Conservation (phyloP, 177 flowering plant species). For the Vitis hybrid region DNA sequence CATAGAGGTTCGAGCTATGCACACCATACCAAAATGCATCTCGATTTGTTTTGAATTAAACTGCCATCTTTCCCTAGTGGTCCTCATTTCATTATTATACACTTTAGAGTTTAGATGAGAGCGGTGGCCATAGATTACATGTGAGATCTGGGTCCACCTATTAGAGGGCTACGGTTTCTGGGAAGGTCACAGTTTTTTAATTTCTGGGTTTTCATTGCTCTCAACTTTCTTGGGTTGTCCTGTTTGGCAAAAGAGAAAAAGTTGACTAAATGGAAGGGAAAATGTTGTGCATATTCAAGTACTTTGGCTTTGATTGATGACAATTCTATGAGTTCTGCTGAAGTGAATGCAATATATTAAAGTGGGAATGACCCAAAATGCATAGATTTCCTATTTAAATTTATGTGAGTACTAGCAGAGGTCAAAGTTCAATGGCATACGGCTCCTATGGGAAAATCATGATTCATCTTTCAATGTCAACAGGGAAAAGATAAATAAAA, state of each 20-base stretch:
- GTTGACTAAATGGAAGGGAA: neutral
- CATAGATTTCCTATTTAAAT: no score
- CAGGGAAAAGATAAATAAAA: no score
- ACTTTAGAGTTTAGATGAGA: neutral
- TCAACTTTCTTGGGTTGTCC: no score
- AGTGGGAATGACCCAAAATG: no score
- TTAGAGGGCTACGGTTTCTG: neutral
- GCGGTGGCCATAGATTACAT: neutral
- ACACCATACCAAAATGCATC: neutral
- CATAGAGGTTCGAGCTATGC: constrained; percentile 4
- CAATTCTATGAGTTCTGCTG: neutral
- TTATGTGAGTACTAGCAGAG: no score
- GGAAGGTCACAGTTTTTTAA: neutral
- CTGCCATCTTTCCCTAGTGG: neutral
- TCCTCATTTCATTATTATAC: no score
- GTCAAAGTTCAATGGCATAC: no score
- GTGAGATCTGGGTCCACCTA: neutral
- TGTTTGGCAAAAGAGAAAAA: no score
- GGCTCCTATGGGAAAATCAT: no score
- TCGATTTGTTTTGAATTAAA: neutral
- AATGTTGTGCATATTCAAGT: neutral
- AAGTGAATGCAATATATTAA: no score
- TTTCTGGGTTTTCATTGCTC: no score
- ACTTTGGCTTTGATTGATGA: neutral
- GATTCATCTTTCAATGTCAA: no score